Evolutionary conservation across 176 grass and related monocot species (phyloP), one percentile per base, ranked within the genome.

Genomic region (Oryza meyeriana): DNA sequence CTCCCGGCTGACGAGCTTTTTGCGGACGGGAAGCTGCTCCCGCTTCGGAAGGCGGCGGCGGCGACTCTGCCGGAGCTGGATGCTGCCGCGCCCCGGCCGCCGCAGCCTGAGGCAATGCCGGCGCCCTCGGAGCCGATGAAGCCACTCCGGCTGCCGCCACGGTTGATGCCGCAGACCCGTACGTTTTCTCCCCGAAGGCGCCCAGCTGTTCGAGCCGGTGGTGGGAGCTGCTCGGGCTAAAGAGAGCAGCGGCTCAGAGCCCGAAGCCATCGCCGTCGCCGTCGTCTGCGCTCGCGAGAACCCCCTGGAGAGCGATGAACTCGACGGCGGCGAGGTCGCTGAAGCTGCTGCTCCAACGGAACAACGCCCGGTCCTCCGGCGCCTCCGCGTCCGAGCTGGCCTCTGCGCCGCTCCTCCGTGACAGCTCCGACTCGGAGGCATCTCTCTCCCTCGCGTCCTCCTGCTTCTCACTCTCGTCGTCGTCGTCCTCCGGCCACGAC

Each of bases 151-250:
- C 83, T 0, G 82, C 71, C 0, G 75, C 76, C 4, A 52, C 80
- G 31, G 48, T 66, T 0, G 40, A 77, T 0, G 84, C 77, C 1
- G 25, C 72, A 1, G 92, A 98, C 74, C 88, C 88, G 2, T 95
- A 95, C 79, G 86, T 86, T 52, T 98, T 98, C 88, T 98, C 95
- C 14, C 95, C 95, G 12, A 93, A 94, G 77, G 95, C 95, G 24
- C 95, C 95, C 27, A 91, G 92, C 70, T 98, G 95, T 67, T 91
- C 92, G 2, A 95, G 90, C 75, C 92, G 92, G 79, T 98, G 95
- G 95, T 72, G 92, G 10, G 92, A 95, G 82, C 76, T 98, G 10
- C 95, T 98, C 0, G 90, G 95, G 16, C 84, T 98, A 64, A 93
- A 84, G 80, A 69, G 79, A 20, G 71, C 88, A 0, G 77, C 78